phyloP scores from a whole-genome alignment of 345 rosid species.

The Populus pruinosa region DNA sequence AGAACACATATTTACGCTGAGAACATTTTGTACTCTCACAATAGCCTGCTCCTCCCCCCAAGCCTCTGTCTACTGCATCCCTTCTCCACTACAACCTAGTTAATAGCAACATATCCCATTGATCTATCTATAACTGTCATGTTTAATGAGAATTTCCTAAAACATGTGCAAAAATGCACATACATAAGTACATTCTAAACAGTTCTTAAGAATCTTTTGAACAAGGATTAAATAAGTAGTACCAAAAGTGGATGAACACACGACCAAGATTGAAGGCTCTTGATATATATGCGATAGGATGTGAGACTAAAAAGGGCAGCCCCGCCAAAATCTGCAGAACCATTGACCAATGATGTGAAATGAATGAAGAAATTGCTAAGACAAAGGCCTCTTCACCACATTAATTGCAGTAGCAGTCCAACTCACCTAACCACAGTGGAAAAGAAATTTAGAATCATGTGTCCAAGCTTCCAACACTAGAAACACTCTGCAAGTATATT shows the following conservation, averaged over 20 bases:
- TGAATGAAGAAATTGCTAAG: slow-evolving; percentile 30
- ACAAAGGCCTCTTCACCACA: slow-evolving; percentile 17
- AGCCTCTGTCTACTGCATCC: too few relatives aligned
- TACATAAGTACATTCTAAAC: too few relatives aligned
- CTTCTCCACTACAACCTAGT: too few relatives aligned
- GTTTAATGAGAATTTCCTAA: too few relatives aligned
- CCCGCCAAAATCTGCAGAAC: slow-evolving; percentile 85
- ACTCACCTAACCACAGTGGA: slow-evolving; percentile 57
- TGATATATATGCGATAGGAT: slow-evolving; percentile 71
- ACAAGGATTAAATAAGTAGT: slow-evolving; percentile 23
- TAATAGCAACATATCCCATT: too few relatives aligned
- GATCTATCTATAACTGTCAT: too few relatives aligned
- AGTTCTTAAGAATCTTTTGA: background rate
- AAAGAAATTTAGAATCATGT: slow-evolving; percentile 21
- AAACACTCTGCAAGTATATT: background rate
- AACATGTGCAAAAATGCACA: too few relatives aligned
- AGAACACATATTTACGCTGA: too few relatives aligned
- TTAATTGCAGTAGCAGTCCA: slow-evolving; percentile 33
- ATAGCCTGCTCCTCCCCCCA: too few relatives aligned
- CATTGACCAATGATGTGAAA: slow-evolving; percentile 35
- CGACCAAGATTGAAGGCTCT: slow-evolving; percentile 95
- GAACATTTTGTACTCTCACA: too few relatives aligned
- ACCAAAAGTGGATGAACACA: slow-evolving; percentile 95
- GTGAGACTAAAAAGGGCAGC: slow-evolving; percentile 67
- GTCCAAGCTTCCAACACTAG: slow-evolving; percentile 9